phyloP scores from a whole-genome alignment of 345 rosid species.

The Arabidopsis arenosa region DNA sequence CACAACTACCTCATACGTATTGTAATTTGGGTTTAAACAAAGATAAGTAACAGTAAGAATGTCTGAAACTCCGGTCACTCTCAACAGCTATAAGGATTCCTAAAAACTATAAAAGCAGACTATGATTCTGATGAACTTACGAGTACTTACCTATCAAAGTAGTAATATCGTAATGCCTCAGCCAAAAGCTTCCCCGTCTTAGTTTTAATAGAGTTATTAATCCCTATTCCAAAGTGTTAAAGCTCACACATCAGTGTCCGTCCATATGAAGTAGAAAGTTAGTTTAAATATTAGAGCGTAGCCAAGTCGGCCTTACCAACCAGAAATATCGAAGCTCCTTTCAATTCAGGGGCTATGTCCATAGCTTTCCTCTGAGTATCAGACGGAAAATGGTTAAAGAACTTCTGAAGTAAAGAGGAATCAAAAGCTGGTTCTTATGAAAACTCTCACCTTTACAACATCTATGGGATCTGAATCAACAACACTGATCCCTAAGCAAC shows the following conservation, averaged over 20 bases:
- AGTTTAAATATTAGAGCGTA: background rate
- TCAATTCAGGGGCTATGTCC: constrained; percentile 62
- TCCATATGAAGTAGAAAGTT: background rate
- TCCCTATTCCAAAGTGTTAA: constrained; percentile 52
- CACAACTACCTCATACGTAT: constrained; percentile 8
- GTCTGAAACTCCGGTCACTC: background rate
- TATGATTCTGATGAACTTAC: background rate
- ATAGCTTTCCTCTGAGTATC: constrained; percentile 69
- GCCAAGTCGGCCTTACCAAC: constrained; percentile 61
- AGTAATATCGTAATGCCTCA: constrained; percentile 68
- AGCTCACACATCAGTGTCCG: constrained; percentile 32
- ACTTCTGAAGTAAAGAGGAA: constrained; percentile 3
- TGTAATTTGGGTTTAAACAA: background rate
- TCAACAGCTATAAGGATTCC: background rate
- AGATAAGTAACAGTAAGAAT: constrained; percentile 14
- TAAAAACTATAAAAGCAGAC: background rate
- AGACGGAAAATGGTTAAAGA: constrained; percentile 42
- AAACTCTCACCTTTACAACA: constrained; percentile 52
- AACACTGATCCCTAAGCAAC: constrained; percentile 39
- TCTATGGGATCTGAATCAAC: constrained; percentile 44
- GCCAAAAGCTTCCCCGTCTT: constrained; percentile 71
- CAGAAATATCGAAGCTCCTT: constrained; percentile 83
- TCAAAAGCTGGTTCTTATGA: constrained; percentile 22
- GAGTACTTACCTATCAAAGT: constrained; percentile 71
- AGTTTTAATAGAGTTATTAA: constrained; percentile 63